Percentiles rank a stretch among this genome's conserved stretches.
Evolutionary conservation across 495 filamentous ascomycete genomes (phyloP).

Genomic region (Aspergillus hancockii): DNA sequence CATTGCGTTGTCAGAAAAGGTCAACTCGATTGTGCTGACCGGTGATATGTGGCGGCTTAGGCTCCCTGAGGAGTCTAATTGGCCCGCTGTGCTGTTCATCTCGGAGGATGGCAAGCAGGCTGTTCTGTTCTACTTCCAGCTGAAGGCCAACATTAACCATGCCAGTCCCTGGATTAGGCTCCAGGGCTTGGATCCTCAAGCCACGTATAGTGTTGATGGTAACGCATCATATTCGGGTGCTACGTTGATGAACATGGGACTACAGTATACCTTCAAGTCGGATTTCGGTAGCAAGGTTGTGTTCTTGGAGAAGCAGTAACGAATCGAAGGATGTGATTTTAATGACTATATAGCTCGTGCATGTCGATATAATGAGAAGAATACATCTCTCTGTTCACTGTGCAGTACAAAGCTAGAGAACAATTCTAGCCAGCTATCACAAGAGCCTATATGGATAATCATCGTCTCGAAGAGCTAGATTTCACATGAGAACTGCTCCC

Average conservation of each 20-base stretch:
- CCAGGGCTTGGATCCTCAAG: slow-evolving; percentile 45
- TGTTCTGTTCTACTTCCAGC: slow-evolving; percentile 54
- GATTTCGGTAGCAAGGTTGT: slow-evolving; percentile 48
- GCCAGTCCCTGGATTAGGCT: slow-evolving; percentile 44
- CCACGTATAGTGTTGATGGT: slow-evolving; percentile 43
- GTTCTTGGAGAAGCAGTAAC: slow-evolving; percentile 36
- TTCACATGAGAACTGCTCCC: too few species aligned
- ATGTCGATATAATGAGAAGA: background rate
- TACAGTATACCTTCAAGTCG: slow-evolving; percentile 37
- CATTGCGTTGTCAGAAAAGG: slow-evolving; percentile 46
- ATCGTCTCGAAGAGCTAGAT: too few species aligned
- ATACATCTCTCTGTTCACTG: too few species aligned
- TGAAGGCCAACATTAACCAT: slow-evolving; percentile 43
- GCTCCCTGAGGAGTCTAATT: slow-evolving; percentile 54
- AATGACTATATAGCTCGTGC: background rate
- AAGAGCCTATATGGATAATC: too few species aligned
- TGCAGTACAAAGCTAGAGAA: too few species aligned
- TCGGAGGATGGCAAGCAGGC: slow-evolving; percentile 40
- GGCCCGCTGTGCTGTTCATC: slow-evolving; percentile 56
- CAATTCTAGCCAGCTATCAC: too few species aligned
- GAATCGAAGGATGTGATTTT: background rate
- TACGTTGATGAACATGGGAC: slow-evolving; percentile 51
- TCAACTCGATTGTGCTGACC: slow-evolving; percentile 51
- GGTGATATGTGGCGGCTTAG: slow-evolving; percentile 53
- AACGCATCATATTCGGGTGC: slow-evolving; percentile 43